A percentile compares a stretch with the other conserved stretches of the same genome.
Conservation (phyloP, 306 rosid species). For the Cicer bijugum region DNA sequence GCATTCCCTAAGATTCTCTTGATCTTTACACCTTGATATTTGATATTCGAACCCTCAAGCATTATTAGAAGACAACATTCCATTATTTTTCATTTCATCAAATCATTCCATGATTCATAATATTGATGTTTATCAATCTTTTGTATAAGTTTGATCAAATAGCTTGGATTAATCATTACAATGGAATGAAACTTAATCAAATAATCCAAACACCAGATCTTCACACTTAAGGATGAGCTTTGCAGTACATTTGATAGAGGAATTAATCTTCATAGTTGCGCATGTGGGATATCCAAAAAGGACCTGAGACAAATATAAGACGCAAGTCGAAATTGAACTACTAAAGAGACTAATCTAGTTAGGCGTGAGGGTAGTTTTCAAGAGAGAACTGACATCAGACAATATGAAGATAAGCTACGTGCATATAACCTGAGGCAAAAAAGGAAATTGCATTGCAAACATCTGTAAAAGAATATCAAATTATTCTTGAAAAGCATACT, state of each 20-base stretch:
- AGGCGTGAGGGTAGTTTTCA: too few relatives aligned
- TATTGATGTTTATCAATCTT: background rate
- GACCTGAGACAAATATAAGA: background rate
- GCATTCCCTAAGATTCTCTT: conserved; percentile 7
- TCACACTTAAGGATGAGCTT: conserved; percentile 2
- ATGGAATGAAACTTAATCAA: background rate
- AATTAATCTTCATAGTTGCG: too few relatives aligned
- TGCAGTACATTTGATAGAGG: too few relatives aligned
- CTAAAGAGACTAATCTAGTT: background rate
- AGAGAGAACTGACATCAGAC: too few relatives aligned
- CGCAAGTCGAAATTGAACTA: background rate
- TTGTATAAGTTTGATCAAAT: background rate
- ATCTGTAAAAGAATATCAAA: background rate
- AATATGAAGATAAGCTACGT: too few relatives aligned
- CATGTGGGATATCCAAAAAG: too few relatives aligned
- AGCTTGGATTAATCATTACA: background rate
- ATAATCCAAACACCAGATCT: background rate
- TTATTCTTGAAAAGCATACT: conserved; percentile 6
- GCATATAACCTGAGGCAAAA: background rate
- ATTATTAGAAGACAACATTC: background rate
- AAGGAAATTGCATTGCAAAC: conserved; percentile 11
- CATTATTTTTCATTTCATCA: background rate
- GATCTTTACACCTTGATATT: background rate
- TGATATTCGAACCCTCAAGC: background rate
- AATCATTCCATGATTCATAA: background rate